Conservation (phyloP, 805 yeast species). For the Middelhovenomyces tepae region DNA sequence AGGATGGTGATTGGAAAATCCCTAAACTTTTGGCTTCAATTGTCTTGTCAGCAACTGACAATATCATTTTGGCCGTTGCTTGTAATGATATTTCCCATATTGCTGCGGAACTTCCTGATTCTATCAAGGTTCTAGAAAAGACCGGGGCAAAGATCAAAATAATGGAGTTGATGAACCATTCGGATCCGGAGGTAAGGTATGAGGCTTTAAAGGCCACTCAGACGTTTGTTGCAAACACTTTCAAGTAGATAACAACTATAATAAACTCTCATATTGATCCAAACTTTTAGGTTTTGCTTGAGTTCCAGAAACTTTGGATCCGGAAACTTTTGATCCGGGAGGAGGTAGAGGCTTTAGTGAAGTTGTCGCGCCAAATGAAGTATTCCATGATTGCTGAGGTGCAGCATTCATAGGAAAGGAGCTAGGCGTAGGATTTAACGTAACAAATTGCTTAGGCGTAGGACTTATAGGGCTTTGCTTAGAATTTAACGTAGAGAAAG, state of each 20-base stretch:
- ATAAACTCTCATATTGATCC: conserved; percentile 17
- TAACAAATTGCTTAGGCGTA: too few relatives aligned
- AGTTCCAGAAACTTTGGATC: conserved; percentile 6
- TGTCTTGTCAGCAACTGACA: conserved; percentile 14
- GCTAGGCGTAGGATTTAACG: too few relatives aligned
- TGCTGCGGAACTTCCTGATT: conserved; percentile 54
- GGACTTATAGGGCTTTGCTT: too few relatives aligned
- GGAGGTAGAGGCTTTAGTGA: conserved; percentile 9
- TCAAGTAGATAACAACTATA: conserved; percentile 31
- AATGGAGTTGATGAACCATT: conserved; percentile 73
- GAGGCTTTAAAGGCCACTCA: conserved; percentile 97
- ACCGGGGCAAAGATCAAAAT: conserved; percentile 62
- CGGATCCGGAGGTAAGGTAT: conserved; percentile 81
- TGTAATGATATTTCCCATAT: conserved; percentile 60
- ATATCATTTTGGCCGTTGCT: conserved; percentile 45
- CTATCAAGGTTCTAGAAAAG: conserved; percentile 43
- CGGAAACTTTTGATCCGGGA: conserved; percentile 1
- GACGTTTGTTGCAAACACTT: conserved; percentile 77
- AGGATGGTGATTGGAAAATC: conserved; percentile 65
- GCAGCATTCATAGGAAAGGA: too few relatives aligned
- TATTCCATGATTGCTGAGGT: too few relatives aligned
- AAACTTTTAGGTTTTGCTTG: conserved; percentile 9
- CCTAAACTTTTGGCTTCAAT: conserved; percentile 49
- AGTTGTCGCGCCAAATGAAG: too few relatives aligned
- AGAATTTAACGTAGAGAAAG: conserved; percentile 42